Percentiles rank a stretch among this genome's conserved stretches.
phyloP scores from a whole-genome alignment of 208 protist species.

The Leishmania martiniquensis region DNA sequence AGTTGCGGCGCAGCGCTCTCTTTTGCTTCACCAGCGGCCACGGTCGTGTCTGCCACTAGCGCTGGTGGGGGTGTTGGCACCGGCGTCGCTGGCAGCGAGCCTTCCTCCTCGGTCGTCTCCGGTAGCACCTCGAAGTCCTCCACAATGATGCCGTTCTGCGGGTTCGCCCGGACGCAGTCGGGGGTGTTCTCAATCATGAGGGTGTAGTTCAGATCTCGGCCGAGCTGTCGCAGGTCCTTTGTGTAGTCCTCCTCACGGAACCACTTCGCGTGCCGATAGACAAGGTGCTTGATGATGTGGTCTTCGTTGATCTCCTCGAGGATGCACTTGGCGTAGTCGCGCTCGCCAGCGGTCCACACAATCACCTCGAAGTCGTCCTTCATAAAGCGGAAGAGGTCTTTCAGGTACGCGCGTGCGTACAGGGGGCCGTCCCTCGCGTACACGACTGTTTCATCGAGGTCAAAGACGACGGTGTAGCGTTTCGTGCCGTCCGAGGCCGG shows the following conservation, averaged over 20 bases:
- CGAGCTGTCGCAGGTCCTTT: conserved; percentile 83
- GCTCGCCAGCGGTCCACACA: conserved; percentile 91
- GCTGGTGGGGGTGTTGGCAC: conserved; percentile 17
- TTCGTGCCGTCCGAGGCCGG: conserved; percentile 38
- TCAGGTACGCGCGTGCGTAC: conserved; percentile 80
- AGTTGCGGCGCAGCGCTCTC: background rate
- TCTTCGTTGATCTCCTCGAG: conserved; percentile 88
- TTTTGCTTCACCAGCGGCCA: background rate
- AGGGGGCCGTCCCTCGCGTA: conserved; percentile 89
- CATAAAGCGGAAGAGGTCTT: conserved; percentile 75
- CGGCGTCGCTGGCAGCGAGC: conserved; percentile 15
- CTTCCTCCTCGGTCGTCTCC: conserved; percentile 26
- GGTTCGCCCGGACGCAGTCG: conserved; percentile 82
- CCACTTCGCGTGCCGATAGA: conserved; percentile 85
- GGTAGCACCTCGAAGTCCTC: conserved; percentile 82
- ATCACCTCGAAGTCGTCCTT: conserved; percentile 88
- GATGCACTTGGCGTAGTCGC: conserved; percentile 89
- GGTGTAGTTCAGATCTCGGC: conserved; percentile 75
- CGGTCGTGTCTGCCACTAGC: background rate
- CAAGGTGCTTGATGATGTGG: conserved; percentile 78
- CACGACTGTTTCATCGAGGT: conserved; percentile 93
- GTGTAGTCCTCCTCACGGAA: conserved; percentile 81
- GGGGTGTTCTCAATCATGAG: conserved; percentile 91
- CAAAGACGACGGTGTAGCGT: conserved; percentile 88
- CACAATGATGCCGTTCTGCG: conserved; percentile 86